Evolutionary conservation across 495 filamentous ascomycete genomes (phyloP), one percentile per base, ranked within the genome.

Genomic region (Aspergillus avenaceus): DNA sequence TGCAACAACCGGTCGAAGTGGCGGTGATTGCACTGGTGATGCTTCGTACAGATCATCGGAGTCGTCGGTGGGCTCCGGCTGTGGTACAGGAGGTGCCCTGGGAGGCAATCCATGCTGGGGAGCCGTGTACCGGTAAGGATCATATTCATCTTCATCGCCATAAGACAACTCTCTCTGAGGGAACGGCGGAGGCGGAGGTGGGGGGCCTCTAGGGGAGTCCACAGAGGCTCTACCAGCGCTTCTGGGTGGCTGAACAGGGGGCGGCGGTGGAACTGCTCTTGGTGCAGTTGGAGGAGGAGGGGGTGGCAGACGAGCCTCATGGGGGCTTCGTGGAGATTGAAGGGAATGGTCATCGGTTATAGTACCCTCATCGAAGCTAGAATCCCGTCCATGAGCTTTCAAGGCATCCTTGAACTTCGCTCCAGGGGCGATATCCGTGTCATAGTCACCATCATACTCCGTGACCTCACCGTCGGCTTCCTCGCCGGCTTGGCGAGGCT

Each of bases 391-490:
- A 67, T 96, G 90, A 16, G 88, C 64, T 59, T 90, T 95, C 47
- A 97, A 65, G 4, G 93, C 92, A 71, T 96, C 93, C 67, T 95
- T 93, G 63, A 93, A 87, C 32, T 86, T 86, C 8, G 82, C 90
- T 24, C 89, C 85, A 37, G 95, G 87, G 1, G 87, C 91, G 56
- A 98, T 97, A 65, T 97, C 93, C 31, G 93, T 98, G 57, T 97
- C 93, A 64, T 98, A 97, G 62, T 97, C 93, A 16, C 91, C 93
- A 65, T 98, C 93, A 62, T 97, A 97, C 65, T 97, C 93, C 2
- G 88, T 95, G 28, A 89, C 74, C 61, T 93, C 91, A 36, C 91
- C 88, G 51, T 83, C 88, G 14, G 79, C 86, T 32, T 88, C 86
- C 24, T 83, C 79, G 31, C 76, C 70, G 21, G 66, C 66, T 47